Base-by-base conservation (phyloP, 139 green algal species). In the Chlorella sp. region DNA sequence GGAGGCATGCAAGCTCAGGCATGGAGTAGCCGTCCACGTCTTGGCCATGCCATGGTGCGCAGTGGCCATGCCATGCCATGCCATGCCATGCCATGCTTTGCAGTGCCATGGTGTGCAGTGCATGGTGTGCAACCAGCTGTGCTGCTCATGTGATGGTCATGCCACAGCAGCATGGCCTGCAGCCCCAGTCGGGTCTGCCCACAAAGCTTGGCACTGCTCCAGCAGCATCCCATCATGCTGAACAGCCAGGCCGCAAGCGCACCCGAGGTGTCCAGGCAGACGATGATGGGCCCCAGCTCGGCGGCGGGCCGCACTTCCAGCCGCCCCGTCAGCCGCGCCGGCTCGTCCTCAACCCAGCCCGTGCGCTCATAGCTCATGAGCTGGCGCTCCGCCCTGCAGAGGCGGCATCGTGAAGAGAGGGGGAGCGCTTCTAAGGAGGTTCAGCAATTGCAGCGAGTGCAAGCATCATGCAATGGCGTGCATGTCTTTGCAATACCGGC, bases 251-350 rank as follows among this genome's bases (percentile, higher is more conserved):
- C n/a, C n/a, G n/a, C 40, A 28, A 9, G 22, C 68, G 16, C 48
- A 81, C 81, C 68, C 14, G 81, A 86, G 40, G 96, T 98, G 88
- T 98, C 96, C 30, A 98, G 89, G 86, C 96, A 98, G 84, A 83
- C 77, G 70, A 98, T 97, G 91, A 98, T 98, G 58, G 96, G 96
- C 0, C 96, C 96, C 81, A 95, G 88, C 87, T 98, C 95, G 14
- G 94, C 95, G 19, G 95, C 94, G 30, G 96, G 96, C 14, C 96
- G 94, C 65, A 98, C 92, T 88, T 98, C 95, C 83, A 94, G 83
- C 34, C 91, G 88, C 26, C 87, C 87, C 20, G 94, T 96, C 51
- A 95, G 79, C 19, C 92, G 86, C 3, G 92, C 79, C 1, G 95
- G 93, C 79, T 94, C 89, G 67, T 96, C 91, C 30, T 98, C 94